Percentiles rank a stretch among this genome's conserved stretches.
Conservation (phyloP, 495 filamentous ascomycete species). For the Neurospora pannonica region DNA sequence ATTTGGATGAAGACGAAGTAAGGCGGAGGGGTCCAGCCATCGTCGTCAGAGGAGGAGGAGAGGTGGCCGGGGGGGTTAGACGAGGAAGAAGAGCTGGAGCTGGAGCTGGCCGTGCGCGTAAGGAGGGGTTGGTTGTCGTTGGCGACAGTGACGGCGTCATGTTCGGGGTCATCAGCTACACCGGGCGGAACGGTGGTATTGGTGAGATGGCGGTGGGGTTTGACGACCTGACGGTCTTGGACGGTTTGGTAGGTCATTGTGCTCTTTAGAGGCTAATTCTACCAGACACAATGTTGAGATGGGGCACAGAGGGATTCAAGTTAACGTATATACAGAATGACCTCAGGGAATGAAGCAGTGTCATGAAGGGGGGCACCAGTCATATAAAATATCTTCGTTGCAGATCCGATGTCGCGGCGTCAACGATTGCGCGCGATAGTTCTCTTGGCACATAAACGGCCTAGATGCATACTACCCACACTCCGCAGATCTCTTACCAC, state of each 20-base stretch:
- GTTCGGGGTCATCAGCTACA: not conserved
- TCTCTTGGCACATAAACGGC: not conserved
- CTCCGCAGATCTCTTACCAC: not conserved
- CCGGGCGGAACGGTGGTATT: not conserved
- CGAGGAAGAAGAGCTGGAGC: not conserved
- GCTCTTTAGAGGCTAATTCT: not conserved
- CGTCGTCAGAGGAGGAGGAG: constrained; percentile 19
- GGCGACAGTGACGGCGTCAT: not conserved
- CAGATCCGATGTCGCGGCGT: not conserved
- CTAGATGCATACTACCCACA: not conserved
- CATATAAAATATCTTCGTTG: not conserved
- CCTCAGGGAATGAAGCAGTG: not conserved
- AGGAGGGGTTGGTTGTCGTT: not conserved
- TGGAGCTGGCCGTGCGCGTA: not conserved
- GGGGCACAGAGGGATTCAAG: not conserved
- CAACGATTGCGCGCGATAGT: not conserved
- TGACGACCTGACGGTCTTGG: not conserved
- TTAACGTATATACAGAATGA: not conserved
- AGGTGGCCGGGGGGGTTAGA: constrained; percentile 32
- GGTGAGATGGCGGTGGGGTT: not conserved
- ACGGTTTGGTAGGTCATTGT: not conserved
- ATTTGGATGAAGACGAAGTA: constrained; percentile 38
- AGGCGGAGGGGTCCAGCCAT: constrained; percentile 24
- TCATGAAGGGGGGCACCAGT: not conserved
- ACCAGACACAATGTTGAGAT: not conserved